phyloP scores from a whole-genome alignment of 2,329 filamentous ascomycete genomes.

The Claviceps arundinis region DNA sequence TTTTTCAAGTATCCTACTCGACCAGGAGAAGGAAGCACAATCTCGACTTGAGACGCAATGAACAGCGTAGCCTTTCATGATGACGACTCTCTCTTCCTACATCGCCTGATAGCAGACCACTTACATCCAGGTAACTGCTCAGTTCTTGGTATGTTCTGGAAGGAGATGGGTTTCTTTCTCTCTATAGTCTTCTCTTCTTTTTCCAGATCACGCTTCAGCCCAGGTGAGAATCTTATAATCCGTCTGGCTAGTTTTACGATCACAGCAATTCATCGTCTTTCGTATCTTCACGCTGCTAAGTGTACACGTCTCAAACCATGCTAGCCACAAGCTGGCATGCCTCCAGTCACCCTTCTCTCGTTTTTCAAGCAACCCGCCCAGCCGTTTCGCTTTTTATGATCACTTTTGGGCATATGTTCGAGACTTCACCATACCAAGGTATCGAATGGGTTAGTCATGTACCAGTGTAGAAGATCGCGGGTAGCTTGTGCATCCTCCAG shows the following conservation, averaged over 20 bases:
- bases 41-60: too few species aligned
- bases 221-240: too few species aligned
- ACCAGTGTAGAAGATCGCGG: slow-evolving; percentile 28
- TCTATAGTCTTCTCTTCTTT: background rate
- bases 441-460: slow-evolving; percentile 10
- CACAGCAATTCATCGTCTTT: too few species aligned
- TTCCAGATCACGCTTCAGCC: background rate
- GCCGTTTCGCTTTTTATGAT: background rate
- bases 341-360: background rate
- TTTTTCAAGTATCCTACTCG: too few species aligned
- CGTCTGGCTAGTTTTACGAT: too few species aligned
- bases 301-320: background rate
- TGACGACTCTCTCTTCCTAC: too few species aligned
- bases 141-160: too few species aligned
- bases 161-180: background rate
- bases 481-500: slow-evolving; percentile 31
- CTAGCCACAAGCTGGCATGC: background rate
- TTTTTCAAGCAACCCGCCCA: background rate
- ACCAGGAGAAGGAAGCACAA: too few species aligned
- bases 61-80: too few species aligned
- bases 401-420: background rate
- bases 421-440: background rate
- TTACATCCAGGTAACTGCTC: too few species aligned
- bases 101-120: too few species aligned
- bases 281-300: background rate